phyloP scores from a whole-genome alignment of 2,329 filamentous ascomycete genomes.

The Cladorrhinum sp. region DNA sequence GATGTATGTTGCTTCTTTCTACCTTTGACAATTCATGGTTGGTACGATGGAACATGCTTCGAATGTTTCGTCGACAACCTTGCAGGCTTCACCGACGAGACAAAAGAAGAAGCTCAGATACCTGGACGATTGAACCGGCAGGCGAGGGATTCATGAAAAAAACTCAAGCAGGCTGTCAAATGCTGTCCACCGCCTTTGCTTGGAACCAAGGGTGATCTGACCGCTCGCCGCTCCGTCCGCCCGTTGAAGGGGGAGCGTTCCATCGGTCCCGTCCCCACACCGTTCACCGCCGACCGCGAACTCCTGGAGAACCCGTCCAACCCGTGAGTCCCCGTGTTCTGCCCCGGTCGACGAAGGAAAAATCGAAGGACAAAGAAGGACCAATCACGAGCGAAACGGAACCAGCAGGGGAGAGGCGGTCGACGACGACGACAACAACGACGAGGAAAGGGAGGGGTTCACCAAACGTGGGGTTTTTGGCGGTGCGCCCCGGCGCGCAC shows the following conservation, averaged over 20 bases:
- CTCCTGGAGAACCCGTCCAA: background rate
- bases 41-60: background rate
- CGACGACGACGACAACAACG: background rate
- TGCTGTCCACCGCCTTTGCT: slow-evolving; percentile 7
- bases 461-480: background rate
- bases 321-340: background rate
- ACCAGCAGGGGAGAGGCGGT: background rate
- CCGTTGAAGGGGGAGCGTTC: slow-evolving; percentile 1
- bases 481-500: background rate
- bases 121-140: background rate
- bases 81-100: background rate
- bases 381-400: too few relatives aligned
- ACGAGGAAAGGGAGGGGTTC: background rate
- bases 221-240: slow-evolving; percentile 3
- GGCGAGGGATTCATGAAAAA: background rate
- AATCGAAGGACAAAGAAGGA: background rate
- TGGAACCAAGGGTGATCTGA: slow-evolving; percentile 4
- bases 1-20: background rate
- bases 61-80: background rate
- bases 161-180: background rate
- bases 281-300: slow-evolving; percentile 8
- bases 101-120: background rate
- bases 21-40: background rate
- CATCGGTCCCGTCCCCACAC: background rate
- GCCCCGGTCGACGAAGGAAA: background rate